Percentiles rank a stretch among this genome's conserved stretches.
Conservation (phyloP, 306 rosid species). For the Delonix regia region DNA sequence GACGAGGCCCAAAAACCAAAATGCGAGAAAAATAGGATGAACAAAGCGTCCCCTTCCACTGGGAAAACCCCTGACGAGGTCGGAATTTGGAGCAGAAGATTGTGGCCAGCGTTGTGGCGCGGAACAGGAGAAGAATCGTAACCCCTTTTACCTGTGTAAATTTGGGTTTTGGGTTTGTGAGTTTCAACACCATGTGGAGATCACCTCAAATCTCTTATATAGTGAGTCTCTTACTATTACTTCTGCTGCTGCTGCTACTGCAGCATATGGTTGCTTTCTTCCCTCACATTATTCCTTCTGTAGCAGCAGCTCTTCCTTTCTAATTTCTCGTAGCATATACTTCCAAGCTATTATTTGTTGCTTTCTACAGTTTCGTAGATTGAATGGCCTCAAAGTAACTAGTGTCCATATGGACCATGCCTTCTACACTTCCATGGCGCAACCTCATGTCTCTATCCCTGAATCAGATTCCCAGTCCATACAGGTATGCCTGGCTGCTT, state of each 20-base stretch:
- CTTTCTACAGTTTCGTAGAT: not conserved
- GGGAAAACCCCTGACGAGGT: not conserved
- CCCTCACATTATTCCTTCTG: not conserved
- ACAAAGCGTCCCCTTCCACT: not conserved
- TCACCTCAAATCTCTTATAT: conserved; percentile 38
- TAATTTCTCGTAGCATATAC: not conserved
- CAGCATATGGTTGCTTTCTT: not conserved
- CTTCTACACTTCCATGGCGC: not conserved
- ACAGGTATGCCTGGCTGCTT: not conserved
- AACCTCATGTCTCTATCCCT: not conserved
- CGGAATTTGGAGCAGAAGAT: not conserved
- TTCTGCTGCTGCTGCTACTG: not conserved
- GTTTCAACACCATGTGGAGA: conserved; percentile 36
- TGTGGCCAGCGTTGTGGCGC: not conserved
- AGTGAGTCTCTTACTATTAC: conserved; percentile 31
- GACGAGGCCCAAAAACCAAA: not conserved
- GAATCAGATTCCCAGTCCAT: not conserved
- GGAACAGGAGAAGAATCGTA: not conserved
- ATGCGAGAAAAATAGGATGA: not conserved
- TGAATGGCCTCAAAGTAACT: not conserved
- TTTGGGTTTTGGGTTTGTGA: not conserved
- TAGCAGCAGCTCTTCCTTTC: not conserved
- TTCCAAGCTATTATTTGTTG: not conserved
- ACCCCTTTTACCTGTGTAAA: not conserved
- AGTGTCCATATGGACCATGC: not conserved